Conservation (phyloP, 306 rosid genomes). For the Carpinus viminea region DNA sequence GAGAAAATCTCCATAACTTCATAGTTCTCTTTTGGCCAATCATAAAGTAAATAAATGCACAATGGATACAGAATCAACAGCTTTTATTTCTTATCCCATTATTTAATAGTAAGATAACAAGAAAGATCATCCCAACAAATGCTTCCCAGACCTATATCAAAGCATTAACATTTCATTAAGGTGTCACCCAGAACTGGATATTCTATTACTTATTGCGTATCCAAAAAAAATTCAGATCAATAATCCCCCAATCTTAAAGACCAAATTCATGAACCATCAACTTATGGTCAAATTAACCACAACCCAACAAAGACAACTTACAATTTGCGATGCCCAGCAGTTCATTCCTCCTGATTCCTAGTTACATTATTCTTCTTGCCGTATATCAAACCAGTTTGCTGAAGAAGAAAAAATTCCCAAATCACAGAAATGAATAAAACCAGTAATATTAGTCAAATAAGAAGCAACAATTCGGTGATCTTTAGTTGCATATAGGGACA, state of each 20-base stretch:
- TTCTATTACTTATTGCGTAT: background rate
- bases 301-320: slow-evolving; percentile 17
- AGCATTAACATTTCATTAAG: background rate
- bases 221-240: background rate
- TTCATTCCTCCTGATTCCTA: slow-evolving; percentile 37
- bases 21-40: background rate
- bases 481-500: background rate
- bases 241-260: background rate
- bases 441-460: too few species aligned
- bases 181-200: background rate
- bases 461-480: background rate
- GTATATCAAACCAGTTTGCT: slow-evolving; percentile 78
- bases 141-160: background rate
- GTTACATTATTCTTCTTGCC: slow-evolving; percentile 59
- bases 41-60: background rate
- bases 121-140: background rate
- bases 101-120: background rate
- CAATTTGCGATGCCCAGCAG: slow-evolving; percentile 3
- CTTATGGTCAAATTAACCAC: background rate
- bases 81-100: background rate
- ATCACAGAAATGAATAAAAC: background rate
- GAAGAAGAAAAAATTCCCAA: background rate
- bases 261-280: background rate
- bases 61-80: background rate
- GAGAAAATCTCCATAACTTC: background rate